Evolutionary conservation across 2,329 filamentous ascomycete genomes (phyloP).

Genomic region (Daldinia eschscholtzii): DNA sequence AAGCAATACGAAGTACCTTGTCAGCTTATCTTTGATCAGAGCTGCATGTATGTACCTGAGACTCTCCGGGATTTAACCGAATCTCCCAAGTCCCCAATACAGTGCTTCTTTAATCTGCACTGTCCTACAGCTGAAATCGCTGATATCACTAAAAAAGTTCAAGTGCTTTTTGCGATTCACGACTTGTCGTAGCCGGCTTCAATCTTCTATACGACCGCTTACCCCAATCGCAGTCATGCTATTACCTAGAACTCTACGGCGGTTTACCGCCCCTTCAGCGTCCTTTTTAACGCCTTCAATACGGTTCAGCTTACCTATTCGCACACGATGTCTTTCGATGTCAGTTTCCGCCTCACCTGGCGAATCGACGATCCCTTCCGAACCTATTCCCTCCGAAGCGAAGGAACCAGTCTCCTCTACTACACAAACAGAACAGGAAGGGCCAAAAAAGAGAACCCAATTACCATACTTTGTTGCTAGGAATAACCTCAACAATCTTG

Average conservation of each 20-base stretch:
- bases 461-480: conserved; percentile 79
- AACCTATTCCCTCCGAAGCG: conserved; percentile 16
- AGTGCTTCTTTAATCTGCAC: neutral
- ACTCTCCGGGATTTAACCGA: conserved; percentile 23
- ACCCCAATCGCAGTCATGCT: conserved; percentile 32
- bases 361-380: conserved; percentile 23
- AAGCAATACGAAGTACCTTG: neutral
- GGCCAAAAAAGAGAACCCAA: conserved; percentile 51
- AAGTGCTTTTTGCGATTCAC: conserved; percentile 17
- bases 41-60: no score
- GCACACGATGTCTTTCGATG: conserved; percentile 41
- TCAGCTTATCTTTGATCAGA: no score
- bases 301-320: conserved; percentile 33
- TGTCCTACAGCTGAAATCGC: neutral
- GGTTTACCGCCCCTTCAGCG: conserved; percentile 40
- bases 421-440: conserved; percentile 43
- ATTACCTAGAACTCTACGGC: conserved; percentile 44
- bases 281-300: conserved; percentile 18
- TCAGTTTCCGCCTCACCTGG: conserved; percentile 8
- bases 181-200: conserved; percentile 6
- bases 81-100: neutral
- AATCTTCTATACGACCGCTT: neutral
- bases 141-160: conserved; percentile 25
- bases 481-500: conserved; percentile 76
- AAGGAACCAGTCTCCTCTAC: conserved; percentile 17